phyloP scores from a whole-genome alignment of 768 basidiomycete genomes.

The Solioccasus polychromus region DNA sequence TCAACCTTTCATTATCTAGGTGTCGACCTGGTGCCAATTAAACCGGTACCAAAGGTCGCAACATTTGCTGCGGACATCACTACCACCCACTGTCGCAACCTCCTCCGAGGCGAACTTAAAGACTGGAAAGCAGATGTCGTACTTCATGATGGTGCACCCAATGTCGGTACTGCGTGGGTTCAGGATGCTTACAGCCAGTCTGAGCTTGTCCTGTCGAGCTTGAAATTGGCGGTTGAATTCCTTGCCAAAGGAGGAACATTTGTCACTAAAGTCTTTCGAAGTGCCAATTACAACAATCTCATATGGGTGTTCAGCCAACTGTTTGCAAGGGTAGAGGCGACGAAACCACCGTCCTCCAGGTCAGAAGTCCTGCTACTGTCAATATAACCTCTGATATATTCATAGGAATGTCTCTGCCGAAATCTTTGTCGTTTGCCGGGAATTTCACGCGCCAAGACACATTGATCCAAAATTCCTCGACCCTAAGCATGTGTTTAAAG shows the following conservation, averaged over 20 bases:
- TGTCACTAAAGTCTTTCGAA: slow-evolving; percentile 97
- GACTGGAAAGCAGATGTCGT: slow-evolving; percentile 99
- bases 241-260: slow-evolving; percentile 91
- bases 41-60: slow-evolving; percentile 87
- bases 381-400: not conserved
- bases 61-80: slow-evolving; percentile 96
- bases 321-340: slow-evolving; percentile 95
- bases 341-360: slow-evolving; percentile 97
- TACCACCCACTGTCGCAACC: slow-evolving; percentile 82
- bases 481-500: slow-evolving; percentile 97
- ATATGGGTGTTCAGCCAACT: slow-evolving; percentile 99
- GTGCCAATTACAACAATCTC: slow-evolving; percentile 96
- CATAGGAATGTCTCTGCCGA: slow-evolving; percentile 96
- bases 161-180: slow-evolving; percentile 98
- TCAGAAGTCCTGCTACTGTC: slow-evolving; percentile 31
- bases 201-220: slow-evolving; percentile 91
- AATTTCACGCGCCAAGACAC: slow-evolving; percentile 89
- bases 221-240: slow-evolving; percentile 95
- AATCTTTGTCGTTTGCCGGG: slow-evolving; percentile 97
- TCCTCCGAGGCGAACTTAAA: slow-evolving; percentile 84
- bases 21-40: slow-evolving; percentile 95
- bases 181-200: slow-evolving; percentile 98
- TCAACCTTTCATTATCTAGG: slow-evolving; percentile 43
- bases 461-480: slow-evolving; percentile 99
- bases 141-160: slow-evolving; percentile 97